phyloP scores from a whole-genome alignment of 2,329 filamentous ascomycete genomes.

The Didymella lethalis region DNA sequence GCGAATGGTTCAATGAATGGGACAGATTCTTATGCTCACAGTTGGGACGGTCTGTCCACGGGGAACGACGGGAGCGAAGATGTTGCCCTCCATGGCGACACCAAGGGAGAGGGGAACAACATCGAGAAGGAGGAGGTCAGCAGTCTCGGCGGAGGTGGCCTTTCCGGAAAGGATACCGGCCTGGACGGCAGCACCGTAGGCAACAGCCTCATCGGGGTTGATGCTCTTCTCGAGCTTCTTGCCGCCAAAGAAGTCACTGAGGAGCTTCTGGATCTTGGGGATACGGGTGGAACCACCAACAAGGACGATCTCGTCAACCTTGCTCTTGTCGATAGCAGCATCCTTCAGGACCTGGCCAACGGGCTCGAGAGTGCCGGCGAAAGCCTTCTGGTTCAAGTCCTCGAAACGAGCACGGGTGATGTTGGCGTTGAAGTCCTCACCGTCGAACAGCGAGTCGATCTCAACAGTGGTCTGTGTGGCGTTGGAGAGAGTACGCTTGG shows the following conservation, averaged over 20 bases:
- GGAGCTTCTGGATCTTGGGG: slow-evolving; percentile 97
- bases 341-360: slow-evolving; percentile 98
- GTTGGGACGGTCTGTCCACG: slow-evolving; percentile 68
- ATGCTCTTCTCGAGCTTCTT: slow-evolving; percentile 99
- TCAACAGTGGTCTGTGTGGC: slow-evolving; percentile 97
- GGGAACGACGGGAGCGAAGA: slow-evolving; percentile 92
- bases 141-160: slow-evolving; percentile 92
- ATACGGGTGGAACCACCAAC: slow-evolving; percentile 99
- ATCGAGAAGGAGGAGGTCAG: slow-evolving; percentile 93
- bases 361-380: slow-evolving; percentile 90
- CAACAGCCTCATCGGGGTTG: slow-evolving; percentile 99
- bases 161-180: slow-evolving; percentile 98
- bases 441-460: slow-evolving; percentile 98
- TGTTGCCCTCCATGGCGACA: slow-evolving; percentile 99
- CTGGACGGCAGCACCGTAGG: slow-evolving; percentile 98
- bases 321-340: slow-evolving; percentile 83
- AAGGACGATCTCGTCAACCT: slow-evolving; percentile 97
- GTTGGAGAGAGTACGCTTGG: slow-evolving; percentile 98
- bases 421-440: slow-evolving; percentile 95
- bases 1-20: neutral
- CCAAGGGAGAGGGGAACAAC: slow-evolving; percentile 95
- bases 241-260: slow-evolving; percentile 98
- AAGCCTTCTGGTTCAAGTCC: slow-evolving; percentile 95
- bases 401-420: slow-evolving; percentile 99
- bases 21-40: slow-evolving; percentile 22